Conservation (phyloP, 768 basidiomycete genomes). For the Podaxis sp. region DNA sequence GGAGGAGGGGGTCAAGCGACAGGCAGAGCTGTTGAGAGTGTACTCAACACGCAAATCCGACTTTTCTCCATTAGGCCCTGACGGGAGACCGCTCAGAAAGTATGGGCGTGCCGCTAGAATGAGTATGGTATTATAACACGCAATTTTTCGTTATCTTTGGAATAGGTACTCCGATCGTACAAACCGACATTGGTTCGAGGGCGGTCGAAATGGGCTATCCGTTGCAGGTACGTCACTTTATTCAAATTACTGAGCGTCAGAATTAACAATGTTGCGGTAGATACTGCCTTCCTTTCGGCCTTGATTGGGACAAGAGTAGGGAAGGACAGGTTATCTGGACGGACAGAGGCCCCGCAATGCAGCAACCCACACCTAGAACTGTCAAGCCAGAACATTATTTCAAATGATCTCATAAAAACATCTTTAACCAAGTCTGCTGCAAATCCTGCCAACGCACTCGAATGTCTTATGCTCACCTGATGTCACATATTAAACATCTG, state of each 20-base stretch:
- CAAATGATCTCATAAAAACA: neutral
- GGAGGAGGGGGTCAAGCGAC: slow-evolving; percentile 48
- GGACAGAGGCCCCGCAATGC: neutral
- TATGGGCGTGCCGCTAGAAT: slow-evolving; percentile 28
- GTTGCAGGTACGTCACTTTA: slow-evolving; percentile 42
- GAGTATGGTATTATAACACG: slow-evolving; percentile 7
- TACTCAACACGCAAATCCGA: slow-evolving; percentile 47
- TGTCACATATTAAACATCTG: neutral
- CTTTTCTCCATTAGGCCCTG: slow-evolving; percentile 55
- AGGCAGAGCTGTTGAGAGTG: slow-evolving; percentile 46
- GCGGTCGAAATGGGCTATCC: slow-evolving; percentile 54
- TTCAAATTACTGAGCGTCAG: neutral
- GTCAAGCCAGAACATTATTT: neutral
- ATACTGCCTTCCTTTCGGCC: neutral
- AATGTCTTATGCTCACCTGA: neutral
- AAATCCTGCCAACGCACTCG: slow-evolving; percentile 1
- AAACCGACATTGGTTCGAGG: slow-evolving; percentile 63
- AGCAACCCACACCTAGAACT: neutral
- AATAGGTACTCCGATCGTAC: slow-evolving; percentile 55
- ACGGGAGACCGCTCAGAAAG: slow-evolving; percentile 65
- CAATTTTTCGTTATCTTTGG: slow-evolving; percentile 7
- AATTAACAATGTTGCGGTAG: neutral
- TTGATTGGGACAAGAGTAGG: neutral
- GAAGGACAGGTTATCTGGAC: neutral
- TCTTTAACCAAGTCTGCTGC: neutral